phyloP scores from a whole-genome alignment of 2,329 filamentous ascomycete species.

The Chrysosporium queenslandicum region DNA sequence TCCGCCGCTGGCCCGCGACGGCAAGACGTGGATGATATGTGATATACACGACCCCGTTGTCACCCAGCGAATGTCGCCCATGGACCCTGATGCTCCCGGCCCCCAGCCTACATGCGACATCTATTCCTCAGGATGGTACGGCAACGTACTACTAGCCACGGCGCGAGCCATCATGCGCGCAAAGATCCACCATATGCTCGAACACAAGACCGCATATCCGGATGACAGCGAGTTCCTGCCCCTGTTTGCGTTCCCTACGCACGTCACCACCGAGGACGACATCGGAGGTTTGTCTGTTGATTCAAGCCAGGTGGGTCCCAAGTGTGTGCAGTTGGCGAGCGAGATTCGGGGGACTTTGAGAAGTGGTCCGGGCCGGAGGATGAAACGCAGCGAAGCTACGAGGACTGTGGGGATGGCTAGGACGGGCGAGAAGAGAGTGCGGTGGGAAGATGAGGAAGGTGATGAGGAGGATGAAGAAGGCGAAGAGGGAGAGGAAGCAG shows the following conservation, averaged over 20 bases:
- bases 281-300: slow-evolving; percentile 10
- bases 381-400: not conserved
- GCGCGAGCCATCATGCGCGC: slow-evolving; percentile 78
- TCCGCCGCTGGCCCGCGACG: slow-evolving; percentile 58
- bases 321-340: slow-evolving; percentile 27
- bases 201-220: slow-evolving; percentile 21
- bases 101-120: slow-evolving; percentile 51
- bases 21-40: slow-evolving; percentile 89
- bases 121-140: slow-evolving; percentile 69
- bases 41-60: slow-evolving; percentile 79
- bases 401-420: slow-evolving; percentile 8
- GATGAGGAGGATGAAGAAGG: slow-evolving; percentile 15
- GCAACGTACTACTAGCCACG: slow-evolving; percentile 70
- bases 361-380: slow-evolving; percentile 19
- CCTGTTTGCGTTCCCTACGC: slow-evolving; percentile 33
- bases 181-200: slow-evolving; percentile 61
- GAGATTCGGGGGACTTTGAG: slow-evolving; percentile 31
- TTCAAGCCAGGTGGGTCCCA: slow-evolving; percentile 20
- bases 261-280: slow-evolving; percentile 21
- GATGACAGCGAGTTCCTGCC: slow-evolving; percentile 29
- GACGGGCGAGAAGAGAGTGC: slow-evolving; percentile 16
- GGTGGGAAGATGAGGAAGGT: slow-evolving; percentile 20
- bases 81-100: slow-evolving; percentile 42
- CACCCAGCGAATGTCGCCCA: slow-evolving; percentile 52
- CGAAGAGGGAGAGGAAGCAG: slow-evolving; percentile 14